Evolutionary conservation across 73 alveolate species (phyloP), one percentile per base, ranked within the genome.

Genomic region (Uronychia binucleata): DNA sequence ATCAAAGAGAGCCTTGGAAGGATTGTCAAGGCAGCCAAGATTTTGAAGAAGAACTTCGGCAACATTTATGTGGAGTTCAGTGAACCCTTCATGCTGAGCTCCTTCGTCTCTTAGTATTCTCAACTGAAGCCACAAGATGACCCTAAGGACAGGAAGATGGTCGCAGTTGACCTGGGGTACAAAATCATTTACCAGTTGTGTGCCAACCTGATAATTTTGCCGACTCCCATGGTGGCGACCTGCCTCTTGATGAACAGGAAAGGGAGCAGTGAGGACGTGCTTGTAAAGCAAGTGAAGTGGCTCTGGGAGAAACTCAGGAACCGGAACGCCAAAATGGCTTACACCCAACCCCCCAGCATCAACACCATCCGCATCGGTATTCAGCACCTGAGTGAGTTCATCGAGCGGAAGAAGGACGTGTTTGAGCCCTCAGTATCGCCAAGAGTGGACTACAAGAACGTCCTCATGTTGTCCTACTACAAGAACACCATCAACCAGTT

Each of bases 181-280:
- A 89, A 87, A 29, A 35, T 93, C 1, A 92, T 82, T 25, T 58
- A 77, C 30, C 58, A 86, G 26, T 75, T 87, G 57, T 29, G 86
- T 13, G 90, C 82, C 1, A 35, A 81, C 59, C 32, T 67, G n/a
- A 94, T 88, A 11, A 59, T 88, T n/a, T 89, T 95, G 98, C 91
- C 98, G 0, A 95, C 98, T 19, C 88, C 96, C 0, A 86, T 96
- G 57, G 97, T 96, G n/a, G 97, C 99, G 28, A 31, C 98, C 1
- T 74, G 91, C 57, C 84, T 96, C 28, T 93, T 96, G 28, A 82
- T 86, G 87, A 86, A 92, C 58, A 90, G 99, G 82, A 59, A 86
- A 81, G 95, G 98, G 31, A 93, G 91, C 35, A 85, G 96, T 33
- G 96, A 91, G 59, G 99, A 96, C 75, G 91, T 89, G 34, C 84